Conservation (phyloP, 352 stramenopile genomes). For the Blastocystis sp. region DNA sequence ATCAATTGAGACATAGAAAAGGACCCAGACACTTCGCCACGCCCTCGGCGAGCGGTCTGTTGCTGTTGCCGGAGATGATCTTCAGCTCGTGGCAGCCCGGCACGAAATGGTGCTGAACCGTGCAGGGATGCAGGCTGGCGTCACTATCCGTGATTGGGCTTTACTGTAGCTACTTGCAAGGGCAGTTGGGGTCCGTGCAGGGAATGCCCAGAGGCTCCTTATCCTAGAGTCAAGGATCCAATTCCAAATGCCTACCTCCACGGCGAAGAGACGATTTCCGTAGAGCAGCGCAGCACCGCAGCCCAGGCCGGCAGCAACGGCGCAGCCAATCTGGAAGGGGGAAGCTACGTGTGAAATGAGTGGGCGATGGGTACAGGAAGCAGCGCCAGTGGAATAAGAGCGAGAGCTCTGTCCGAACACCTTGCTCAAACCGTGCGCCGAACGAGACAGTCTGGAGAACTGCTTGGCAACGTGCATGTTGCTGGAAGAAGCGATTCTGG, state of each 20-base stretch:
- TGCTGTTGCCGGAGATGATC: slow-evolving; percentile 86
- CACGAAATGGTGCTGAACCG: slow-evolving; percentile 85
- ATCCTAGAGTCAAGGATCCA: not conserved
- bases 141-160: too few species aligned
- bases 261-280: slow-evolving; percentile 51
- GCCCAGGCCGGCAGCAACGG: slow-evolving; percentile 48
- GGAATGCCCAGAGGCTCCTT: slow-evolving; percentile 31
- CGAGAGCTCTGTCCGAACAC: slow-evolving; percentile 7
- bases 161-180: slow-evolving; percentile 58
- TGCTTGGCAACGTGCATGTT: not conserved
- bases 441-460: not conserved
- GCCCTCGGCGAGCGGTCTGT: slow-evolving; percentile 84
- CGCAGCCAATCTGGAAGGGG: slow-evolving; percentile 42
- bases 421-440: not conserved
- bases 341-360: slow-evolving; percentile 7
- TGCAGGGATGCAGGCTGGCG: slow-evolving; percentile 78
- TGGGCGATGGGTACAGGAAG: not conserved
- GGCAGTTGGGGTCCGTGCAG: slow-evolving; percentile 25
- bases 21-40: slow-evolving; percentile 79
- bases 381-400: slow-evolving; percentile 28
- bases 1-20: not conserved
- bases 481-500: slow-evolving; percentile 27
- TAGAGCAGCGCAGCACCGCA: slow-evolving; percentile 55
- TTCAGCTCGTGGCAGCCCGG: slow-evolving; percentile 86
- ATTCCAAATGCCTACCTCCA: not conserved